These are phyloP conservation scores for Erigeron philadelphicus DNA, from an alignment of 140 eudicot species.

Conservation along the genomic window DNA sequence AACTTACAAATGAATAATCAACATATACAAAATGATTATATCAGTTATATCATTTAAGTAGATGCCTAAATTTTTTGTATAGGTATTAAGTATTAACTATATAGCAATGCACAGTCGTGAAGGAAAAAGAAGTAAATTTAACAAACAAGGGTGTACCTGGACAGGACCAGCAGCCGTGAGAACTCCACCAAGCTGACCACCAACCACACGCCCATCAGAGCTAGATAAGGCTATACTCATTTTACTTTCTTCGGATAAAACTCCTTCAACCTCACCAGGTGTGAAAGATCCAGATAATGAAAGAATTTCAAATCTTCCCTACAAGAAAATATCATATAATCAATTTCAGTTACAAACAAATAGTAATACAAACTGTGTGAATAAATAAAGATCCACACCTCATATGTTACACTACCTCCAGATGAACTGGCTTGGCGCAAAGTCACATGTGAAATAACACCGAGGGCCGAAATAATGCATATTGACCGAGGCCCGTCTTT, in stretches of 20 bases:
- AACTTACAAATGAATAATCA: background rate
- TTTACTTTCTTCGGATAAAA: constrained; percentile 32
- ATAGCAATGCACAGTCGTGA: background rate
- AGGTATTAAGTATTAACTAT: background rate
- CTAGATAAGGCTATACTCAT: constrained; percentile 61
- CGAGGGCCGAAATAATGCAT: constrained; percentile 62
- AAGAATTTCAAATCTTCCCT: constrained; percentile 82
- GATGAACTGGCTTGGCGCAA: constrained; percentile 56
- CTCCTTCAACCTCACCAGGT: constrained; percentile 47
- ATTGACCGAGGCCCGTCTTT: constrained; percentile 75
- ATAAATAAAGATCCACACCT: constrained; percentile 39
- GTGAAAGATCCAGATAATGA: constrained; percentile 68
- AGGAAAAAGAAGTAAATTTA: background rate
- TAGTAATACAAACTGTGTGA: background rate
- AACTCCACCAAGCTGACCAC: constrained; percentile 66
- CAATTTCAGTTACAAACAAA: background rate
- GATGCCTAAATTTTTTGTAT: background rate
- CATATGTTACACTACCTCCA: constrained; percentile 67
- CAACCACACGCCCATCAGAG: constrained; percentile 74
- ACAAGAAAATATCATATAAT: constrained; percentile 9
- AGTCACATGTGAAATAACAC: constrained; percentile 66
- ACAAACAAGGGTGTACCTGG: constrained; percentile 37
- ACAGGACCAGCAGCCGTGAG: constrained; percentile 67
- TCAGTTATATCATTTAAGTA: background rate
- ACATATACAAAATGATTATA: background rate